phyloP scores from a whole-genome alignment of 306 rosid genomes.

The Vicia villosa region DNA sequence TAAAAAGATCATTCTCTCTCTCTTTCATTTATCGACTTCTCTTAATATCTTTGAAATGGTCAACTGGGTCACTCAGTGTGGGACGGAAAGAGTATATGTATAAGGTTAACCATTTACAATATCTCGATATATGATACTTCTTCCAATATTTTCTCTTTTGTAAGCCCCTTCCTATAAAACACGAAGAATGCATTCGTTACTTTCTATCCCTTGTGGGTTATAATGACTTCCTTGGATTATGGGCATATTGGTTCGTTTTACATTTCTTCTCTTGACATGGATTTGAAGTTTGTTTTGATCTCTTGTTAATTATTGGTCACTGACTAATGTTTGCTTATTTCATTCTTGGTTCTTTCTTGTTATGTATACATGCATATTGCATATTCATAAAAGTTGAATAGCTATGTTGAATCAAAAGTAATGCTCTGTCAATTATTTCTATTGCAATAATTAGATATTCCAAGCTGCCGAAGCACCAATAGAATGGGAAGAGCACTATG shows the following conservation, averaged over 20 bases:
- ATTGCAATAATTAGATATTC: slow-evolving; percentile 58
- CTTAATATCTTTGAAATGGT: no score
- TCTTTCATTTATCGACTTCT: no score
- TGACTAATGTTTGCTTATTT: slow-evolving; percentile 1
- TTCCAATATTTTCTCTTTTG: slow-evolving; percentile 7
- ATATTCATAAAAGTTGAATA: slow-evolving; percentile 11
- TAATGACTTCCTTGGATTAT: background rate
- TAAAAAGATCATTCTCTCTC: no score
- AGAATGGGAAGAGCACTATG: slow-evolving; percentile 98
- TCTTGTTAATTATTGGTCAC: background rate
- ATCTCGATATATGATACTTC: background rate
- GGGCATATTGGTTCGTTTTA: slow-evolving; percentile 19
- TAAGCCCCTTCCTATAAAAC: background rate
- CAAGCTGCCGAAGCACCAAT: slow-evolving; percentile 79
- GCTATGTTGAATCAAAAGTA: slow-evolving; percentile 27
- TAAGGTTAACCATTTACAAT: slow-evolving; percentile 9
- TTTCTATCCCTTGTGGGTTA: background rate
- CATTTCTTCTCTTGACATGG: slow-evolving; percentile 18
- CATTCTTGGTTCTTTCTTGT: slow-evolving; percentile 17
- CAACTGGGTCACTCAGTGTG: no score
- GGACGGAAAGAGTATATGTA: no score
- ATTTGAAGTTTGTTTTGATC: slow-evolving; percentile 7
- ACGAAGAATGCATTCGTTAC: background rate
- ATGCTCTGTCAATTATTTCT: slow-evolving; percentile 17
- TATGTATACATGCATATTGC: background rate